Evolutionary conservation across 2,329 filamentous ascomycete species (phyloP).

Genomic region (Myriangium duriaei): DNA sequence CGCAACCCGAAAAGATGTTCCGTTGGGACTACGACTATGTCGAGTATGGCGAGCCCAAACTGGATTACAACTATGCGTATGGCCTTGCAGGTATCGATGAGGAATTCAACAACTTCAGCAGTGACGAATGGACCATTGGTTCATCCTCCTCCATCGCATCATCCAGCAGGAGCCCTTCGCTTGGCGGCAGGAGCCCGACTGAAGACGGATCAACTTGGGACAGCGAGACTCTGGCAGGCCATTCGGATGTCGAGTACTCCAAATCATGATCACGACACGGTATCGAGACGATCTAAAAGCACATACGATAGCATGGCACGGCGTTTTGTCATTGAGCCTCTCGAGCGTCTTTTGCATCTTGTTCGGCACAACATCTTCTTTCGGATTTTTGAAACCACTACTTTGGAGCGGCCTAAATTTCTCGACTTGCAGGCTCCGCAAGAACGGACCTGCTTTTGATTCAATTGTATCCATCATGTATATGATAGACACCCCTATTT

Average conservation of each 20-base stretch:
- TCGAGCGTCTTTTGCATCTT: conserved; percentile 5
- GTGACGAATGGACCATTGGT: conserved; percentile 82
- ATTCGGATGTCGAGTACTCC: conserved; percentile 28
- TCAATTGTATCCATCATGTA: no score
- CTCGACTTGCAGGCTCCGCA: neutral
- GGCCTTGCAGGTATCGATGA: conserved; percentile 43
- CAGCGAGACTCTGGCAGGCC: conserved; percentile 40
- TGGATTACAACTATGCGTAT: conserved; percentile 37
- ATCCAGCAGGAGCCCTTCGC: conserved; percentile 46
- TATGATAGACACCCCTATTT: no score
- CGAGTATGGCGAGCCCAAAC: conserved; percentile 57
- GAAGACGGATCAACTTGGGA: conserved; percentile 48
- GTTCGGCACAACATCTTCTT: neutral
- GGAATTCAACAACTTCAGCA: conserved; percentile 45
- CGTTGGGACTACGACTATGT: conserved; percentile 95
- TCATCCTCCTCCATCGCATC: conserved; percentile 67
- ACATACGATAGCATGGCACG: conserved; percentile 8
- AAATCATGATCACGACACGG: conserved; percentile 9
- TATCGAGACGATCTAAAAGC: neutral
- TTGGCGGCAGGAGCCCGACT: conserved; percentile 33
- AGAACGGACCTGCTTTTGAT: neutral
- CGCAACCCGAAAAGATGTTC: conserved; percentile 73
- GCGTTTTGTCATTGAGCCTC: conserved; percentile 3
- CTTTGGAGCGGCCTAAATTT: neutral
- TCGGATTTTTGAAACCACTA: neutral